These are phyloP conservation scores for Ploettnerulaceae sp. DNA, from an alignment of 2,329 filamentous ascomycete genomes.

Conservation along the genomic window DNA sequence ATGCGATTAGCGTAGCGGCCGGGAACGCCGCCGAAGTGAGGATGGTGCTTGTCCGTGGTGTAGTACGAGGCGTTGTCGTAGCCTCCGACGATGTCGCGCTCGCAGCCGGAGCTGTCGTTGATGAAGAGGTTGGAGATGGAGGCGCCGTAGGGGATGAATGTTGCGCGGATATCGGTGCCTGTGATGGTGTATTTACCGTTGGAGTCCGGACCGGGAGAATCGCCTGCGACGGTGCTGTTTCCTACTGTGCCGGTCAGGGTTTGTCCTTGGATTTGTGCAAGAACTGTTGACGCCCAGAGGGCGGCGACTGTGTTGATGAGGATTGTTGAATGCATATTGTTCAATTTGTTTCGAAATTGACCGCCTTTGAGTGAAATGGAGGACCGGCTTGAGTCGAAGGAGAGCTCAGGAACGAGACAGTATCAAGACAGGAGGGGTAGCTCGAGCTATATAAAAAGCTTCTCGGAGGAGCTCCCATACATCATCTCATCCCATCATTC, in stretches of 20 bases:
- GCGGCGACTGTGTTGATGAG: slow-evolving; percentile 14
- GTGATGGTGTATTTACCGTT: slow-evolving; percentile 69
- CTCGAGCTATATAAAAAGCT: slow-evolving; percentile 24
- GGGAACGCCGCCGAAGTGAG: slow-evolving; percentile 67
- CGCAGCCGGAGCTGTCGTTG: slow-evolving; percentile 61
- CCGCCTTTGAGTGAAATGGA: not conserved
- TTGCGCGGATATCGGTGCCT: slow-evolving; percentile 59
- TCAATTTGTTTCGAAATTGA: not conserved
- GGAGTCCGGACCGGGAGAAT: slow-evolving; percentile 41
- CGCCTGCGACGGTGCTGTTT: slow-evolving; percentile 26
- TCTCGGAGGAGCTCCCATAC: not conserved
- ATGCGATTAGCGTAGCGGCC: slow-evolving; percentile 79
- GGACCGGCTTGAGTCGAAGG: not conserved
- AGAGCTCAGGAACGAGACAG: not conserved
- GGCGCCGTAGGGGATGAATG: slow-evolving; percentile 71
- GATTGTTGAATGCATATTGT: slow-evolving; percentile 22
- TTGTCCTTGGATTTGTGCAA: slow-evolving; percentile 23
- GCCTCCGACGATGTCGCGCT: slow-evolving; percentile 66
- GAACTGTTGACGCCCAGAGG: slow-evolving; percentile 11
- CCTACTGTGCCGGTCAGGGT: slow-evolving; percentile 25
- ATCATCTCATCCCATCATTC: not conserved
- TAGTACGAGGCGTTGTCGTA: slow-evolving; percentile 76
- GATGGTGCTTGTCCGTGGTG: slow-evolving; percentile 56
- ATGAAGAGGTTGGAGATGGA: slow-evolving; percentile 68
- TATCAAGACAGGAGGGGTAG: slow-evolving; percentile 13